Conservation (phyloP, 1,284 basidiomycete species). For the Coniophora puteana region DNA sequence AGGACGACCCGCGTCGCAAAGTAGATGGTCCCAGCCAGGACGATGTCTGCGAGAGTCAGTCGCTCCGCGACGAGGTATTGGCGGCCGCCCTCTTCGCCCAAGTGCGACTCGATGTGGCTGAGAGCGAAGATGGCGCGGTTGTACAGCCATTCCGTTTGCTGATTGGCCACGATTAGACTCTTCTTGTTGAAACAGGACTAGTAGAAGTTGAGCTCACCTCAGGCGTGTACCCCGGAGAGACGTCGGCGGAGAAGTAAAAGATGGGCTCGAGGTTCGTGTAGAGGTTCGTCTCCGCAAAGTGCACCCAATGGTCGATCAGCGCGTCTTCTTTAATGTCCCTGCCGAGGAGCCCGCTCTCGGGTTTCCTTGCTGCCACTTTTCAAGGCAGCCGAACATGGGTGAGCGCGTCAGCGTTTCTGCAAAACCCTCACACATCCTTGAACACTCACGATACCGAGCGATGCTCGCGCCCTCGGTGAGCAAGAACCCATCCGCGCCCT, state of each 20-base stretch:
- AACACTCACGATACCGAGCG: conserved; percentile 82
- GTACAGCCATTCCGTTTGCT: too few relatives aligned
- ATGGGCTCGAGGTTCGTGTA: conserved; percentile 22
- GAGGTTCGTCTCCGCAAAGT: conserved; percentile 61
- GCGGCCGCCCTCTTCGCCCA: conserved; percentile 67
- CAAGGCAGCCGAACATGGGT: too few relatives aligned
- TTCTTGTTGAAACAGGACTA: too few relatives aligned
- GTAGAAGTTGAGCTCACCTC: conserved; percentile 31
- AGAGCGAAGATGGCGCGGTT: conserved; percentile 52
- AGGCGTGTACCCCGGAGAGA: too few relatives aligned
- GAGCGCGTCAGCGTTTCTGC: too few relatives aligned
- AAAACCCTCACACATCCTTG: too few relatives aligned
- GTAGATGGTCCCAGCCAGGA: conserved; percentile 58
- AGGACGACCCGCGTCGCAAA: too few relatives aligned
- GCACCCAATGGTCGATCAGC: conserved; percentile 65
- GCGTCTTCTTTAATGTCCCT: conserved; percentile 53
- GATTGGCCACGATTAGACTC: too few relatives aligned
- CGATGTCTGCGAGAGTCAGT: conserved; percentile 90
- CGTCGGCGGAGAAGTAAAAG: conserved; percentile 21
- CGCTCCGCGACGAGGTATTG: conserved; percentile 95
- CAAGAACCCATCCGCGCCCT: conserved; percentile 75
- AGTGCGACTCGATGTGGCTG: conserved; percentile 69
- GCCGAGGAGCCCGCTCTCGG: conserved; percentile 66
- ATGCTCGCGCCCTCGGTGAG: conserved; percentile 82
- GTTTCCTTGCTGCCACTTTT: conserved; percentile 59